These are phyloP conservation scores for Vanrija humicola DNA, from an alignment of 1,284 basidiomycete species.

Conservation along the genomic window DNA sequence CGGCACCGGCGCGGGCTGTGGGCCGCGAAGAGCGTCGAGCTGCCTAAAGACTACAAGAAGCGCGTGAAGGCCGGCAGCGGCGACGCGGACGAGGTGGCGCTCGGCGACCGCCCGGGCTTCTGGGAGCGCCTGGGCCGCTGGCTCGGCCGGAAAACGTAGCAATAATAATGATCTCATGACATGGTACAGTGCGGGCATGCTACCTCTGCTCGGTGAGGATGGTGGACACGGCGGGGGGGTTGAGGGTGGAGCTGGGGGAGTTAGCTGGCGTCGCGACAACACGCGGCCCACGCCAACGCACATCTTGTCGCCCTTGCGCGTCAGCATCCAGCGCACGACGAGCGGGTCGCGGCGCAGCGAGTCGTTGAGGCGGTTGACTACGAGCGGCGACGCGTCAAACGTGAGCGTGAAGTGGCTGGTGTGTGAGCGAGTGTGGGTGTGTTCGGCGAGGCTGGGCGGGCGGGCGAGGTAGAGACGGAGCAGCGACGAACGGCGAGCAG, in stretches of 20 bases:
- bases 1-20: slow-evolving; percentile 69
- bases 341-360: slow-evolving; percentile 43
- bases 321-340: slow-evolving; percentile 33
- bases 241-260: slow-evolving; percentile 36
- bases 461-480: neutral
- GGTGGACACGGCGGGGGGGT: slow-evolving; percentile 10
- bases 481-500: too few species aligned
- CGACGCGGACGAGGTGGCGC: slow-evolving; percentile 13
- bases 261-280: too few species aligned
- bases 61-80: slow-evolving; percentile 47
- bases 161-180: neutral
- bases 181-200: neutral
- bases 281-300: slow-evolving; percentile 7
- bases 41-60: slow-evolving; percentile 74
- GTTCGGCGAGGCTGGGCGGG: neutral
- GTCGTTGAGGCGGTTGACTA: slow-evolving; percentile 42
- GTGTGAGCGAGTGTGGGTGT: neutral
- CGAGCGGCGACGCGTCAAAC: slow-evolving; percentile 47
- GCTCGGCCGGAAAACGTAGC: slow-evolving; percentile 16
- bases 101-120: neutral
- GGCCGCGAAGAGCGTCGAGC: slow-evolving; percentile 58
- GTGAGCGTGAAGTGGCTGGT: slow-evolving; percentile 47
- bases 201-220: neutral
- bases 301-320: slow-evolving; percentile 18
- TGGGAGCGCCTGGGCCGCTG: slow-evolving; percentile 14